These are phyloP conservation scores for Aspergillus indologenus DNA, from an alignment of 495 filamentous ascomycete genomes.

Conservation along the genomic window DNA sequence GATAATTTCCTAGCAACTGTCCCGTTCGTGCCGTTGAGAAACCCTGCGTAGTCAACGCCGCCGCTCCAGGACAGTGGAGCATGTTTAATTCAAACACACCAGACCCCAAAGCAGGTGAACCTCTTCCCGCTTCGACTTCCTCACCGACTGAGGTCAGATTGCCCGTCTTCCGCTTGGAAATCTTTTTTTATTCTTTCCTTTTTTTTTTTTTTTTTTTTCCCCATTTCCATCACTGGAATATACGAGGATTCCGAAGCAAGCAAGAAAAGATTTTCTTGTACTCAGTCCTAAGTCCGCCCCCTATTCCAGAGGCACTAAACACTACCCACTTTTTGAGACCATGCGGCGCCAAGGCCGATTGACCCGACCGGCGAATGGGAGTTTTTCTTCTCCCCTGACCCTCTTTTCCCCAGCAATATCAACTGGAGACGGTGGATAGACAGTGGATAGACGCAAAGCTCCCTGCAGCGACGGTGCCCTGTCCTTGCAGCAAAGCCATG, in stretches of 20 bases:
- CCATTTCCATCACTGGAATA: too few relatives aligned
- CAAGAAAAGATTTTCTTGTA: not conserved
- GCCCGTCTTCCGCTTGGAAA: too few relatives aligned
- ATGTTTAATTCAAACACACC: constrained; percentile 9
- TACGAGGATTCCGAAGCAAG: not conserved
- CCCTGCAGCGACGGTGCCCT: not conserved
- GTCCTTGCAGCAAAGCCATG: not conserved
- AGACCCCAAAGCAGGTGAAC: not conserved
- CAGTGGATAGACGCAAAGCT: not conserved
- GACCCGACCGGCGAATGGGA: constrained; percentile 5
- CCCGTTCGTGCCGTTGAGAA: not conserved
- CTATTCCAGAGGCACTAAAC: not conserved
- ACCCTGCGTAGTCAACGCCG: constrained; percentile 2
- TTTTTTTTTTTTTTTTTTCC: constrained; percentile 4
- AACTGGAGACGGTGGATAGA: not conserved
- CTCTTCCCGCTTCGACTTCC: constrained; percentile 1
- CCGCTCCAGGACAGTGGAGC: constrained; percentile 6
- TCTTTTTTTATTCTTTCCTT: not conserved
- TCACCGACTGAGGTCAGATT: not conserved
- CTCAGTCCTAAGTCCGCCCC: not conserved
- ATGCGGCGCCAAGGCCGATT: not conserved
- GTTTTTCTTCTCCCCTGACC: not conserved
- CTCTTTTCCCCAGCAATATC: constrained; percentile 3
- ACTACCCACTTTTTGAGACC: constrained; percentile 5
- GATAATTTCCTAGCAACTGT: not conserved